Evolutionary conservation across 2,329 filamentous ascomycete genomes (phyloP).

Genomic region (Phyllosticta capitalensis): DNA sequence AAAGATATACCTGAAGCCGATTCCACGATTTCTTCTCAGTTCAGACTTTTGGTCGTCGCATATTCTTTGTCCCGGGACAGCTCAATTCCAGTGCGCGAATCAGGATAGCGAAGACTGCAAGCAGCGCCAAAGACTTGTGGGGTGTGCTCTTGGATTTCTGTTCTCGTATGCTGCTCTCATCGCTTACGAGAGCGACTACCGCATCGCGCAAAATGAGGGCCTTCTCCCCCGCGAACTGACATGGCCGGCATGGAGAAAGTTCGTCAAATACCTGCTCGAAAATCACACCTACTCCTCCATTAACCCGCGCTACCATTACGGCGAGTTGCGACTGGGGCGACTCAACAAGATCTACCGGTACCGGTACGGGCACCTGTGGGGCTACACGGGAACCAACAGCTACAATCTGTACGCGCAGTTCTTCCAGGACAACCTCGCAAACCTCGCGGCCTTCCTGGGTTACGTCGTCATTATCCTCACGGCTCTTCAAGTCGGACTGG

Average conservation of each 20-base stretch:
- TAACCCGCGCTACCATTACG: slow-evolving; percentile 1
- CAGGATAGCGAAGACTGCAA: not conserved
- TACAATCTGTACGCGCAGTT: not conserved
- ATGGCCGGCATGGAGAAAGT: not conserved
- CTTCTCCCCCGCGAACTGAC: slow-evolving; percentile 22
- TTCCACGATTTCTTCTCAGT: slow-evolving; percentile 25
- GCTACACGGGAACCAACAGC: not conserved
- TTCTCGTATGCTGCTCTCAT: slow-evolving; percentile 32
- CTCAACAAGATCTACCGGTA: slow-evolving; percentile 2
- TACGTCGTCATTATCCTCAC: slow-evolving; percentile 1
- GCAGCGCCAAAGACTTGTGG: not conserved
- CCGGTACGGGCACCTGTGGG: not conserved
- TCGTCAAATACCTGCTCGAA: not conserved
- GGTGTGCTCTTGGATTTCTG: slow-evolving; percentile 22
- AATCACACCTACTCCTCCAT: not conserved
- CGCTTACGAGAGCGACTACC: slow-evolving; percentile 24
- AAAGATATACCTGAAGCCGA: slow-evolving; percentile 24
- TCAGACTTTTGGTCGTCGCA: slow-evolving; percentile 21
- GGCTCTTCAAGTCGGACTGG: slow-evolving; percentile 4
- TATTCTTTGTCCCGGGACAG: not conserved
- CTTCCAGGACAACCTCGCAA: not conserved
- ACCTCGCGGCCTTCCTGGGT: not conserved
- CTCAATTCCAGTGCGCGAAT: too few relatives aligned
- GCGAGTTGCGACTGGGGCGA: not conserved
- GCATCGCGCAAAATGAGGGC: slow-evolving; percentile 21